These are phyloP conservation scores for Alnus rubra DNA, from an alignment of 306 rosid genomes.

Conservation along the genomic window DNA sequence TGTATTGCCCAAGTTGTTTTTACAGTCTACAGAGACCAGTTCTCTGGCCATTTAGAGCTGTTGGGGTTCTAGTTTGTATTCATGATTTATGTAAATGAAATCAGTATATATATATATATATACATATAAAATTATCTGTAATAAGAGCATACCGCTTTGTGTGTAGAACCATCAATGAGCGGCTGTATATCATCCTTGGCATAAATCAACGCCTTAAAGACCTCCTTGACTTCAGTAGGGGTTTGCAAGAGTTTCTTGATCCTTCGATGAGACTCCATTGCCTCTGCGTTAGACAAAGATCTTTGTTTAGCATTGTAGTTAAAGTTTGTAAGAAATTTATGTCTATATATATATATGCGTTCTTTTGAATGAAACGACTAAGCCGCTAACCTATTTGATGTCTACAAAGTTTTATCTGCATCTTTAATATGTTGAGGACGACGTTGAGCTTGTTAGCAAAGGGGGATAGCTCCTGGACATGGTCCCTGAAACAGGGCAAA, in stretches of 20 bases:
- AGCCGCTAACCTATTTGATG: conserved; percentile 48
- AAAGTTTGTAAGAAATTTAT: too few species aligned
- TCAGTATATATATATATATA: too few species aligned
- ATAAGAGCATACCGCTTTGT: conserved; percentile 16
- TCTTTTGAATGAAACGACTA: not conserved
- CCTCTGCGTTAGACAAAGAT: conserved; percentile 25
- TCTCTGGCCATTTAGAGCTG: too few species aligned
- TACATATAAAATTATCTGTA: too few species aligned
- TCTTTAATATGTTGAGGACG: conserved; percentile 53
- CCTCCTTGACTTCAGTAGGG: conserved; percentile 44
- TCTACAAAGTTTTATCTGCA: conserved; percentile 34
- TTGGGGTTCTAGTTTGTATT: too few species aligned
- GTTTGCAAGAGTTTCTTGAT: conserved; percentile 34
- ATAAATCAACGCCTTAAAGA: conserved; percentile 37
- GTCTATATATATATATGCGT: not conserved
- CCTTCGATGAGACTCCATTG: conserved; percentile 4
- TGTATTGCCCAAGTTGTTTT: too few species aligned
- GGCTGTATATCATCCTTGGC: conserved; percentile 34
- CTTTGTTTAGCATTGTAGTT: too few species aligned
- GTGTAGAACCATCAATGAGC: conserved; percentile 54
- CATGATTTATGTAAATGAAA: too few species aligned
- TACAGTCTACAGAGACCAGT: too few species aligned
- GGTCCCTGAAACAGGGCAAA: conserved; percentile 34
- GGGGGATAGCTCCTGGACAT: conserved; percentile 51
- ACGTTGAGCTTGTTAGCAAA: conserved; percentile 56